Percentiles rank a stretch among this genome's conserved stretches.
Conservation (phyloP, 805 yeast species). For the Candida qinlingensis region DNA sequence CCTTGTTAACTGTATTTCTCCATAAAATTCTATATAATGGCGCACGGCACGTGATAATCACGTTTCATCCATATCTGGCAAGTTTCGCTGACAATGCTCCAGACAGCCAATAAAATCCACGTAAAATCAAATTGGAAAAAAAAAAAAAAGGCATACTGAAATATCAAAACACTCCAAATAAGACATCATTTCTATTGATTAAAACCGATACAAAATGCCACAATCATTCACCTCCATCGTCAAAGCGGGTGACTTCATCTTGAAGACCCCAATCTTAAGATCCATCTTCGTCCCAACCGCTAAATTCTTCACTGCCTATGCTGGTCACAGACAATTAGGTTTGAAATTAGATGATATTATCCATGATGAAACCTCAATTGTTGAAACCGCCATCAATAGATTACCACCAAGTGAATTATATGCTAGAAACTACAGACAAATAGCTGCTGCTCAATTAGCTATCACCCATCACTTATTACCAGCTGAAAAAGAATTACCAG, state of each 20-base stretch:
- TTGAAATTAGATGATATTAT: slow-evolving; percentile 85
- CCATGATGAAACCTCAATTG: slow-evolving; percentile 78
- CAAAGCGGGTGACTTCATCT: slow-evolving; percentile 71
- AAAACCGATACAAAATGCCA: background rate
- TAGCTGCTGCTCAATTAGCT: slow-evolving; percentile 87
- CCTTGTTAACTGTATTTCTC: background rate
- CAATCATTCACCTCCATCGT: slow-evolving; percentile 50
- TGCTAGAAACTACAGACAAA: slow-evolving; percentile 87
- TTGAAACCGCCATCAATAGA: slow-evolving; percentile 85
- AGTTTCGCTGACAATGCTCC: background rate
- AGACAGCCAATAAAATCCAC: slow-evolving; percentile 11
- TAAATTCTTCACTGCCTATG: slow-evolving; percentile 58
- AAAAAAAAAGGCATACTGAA: background rate
- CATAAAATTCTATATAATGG: no score
- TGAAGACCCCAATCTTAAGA: slow-evolving; percentile 73
- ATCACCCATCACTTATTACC: slow-evolving; percentile 84
- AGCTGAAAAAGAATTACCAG: slow-evolving; percentile 65
- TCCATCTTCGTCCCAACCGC: slow-evolving; percentile 78
- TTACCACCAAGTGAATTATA: slow-evolving; percentile 79
- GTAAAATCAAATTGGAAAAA: slow-evolving; percentile 9
- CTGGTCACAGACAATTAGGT: slow-evolving; percentile 96
- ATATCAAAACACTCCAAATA: background rate
- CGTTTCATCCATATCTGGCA: background rate
- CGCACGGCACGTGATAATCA: background rate
- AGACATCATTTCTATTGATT: background rate